Base-by-base conservation (phyloP, 129 eudicot species). In the Kitagawia praeruptora region DNA sequence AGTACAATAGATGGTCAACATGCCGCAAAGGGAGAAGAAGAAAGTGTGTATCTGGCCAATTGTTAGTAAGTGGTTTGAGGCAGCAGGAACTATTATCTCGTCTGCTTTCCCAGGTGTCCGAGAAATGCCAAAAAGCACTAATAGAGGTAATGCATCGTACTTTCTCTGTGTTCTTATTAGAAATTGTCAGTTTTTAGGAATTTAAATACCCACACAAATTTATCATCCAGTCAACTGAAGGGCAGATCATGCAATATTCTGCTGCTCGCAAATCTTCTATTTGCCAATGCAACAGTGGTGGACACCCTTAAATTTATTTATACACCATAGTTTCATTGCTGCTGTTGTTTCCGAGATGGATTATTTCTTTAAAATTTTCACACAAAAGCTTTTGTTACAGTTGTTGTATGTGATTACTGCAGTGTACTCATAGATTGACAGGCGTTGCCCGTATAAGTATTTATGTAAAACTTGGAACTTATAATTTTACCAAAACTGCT, bases 1-100 rank as follows among this genome's bases (percentile, higher is more conserved):
- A 83, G 40, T 89, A 84, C 56, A 76, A 76, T 18, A 87, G 90
- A 81, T 93, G 98, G 96, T 84, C 91, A 40, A 88, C 86, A 10
- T 85, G 85, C 82, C 80, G 93, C 63, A 90, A 83, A 82, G 77
- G 80, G 80, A 89, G 84, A 82, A 84, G 84, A 69, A 87, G 49
- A 83, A 91, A 78, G 78, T 75, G 93, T 81, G 79, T 81, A 4
- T 77, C 72, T 72, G 98, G 96, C 66, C 78, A 79, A 74, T 81
- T 86, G 83, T 49, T 93, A 28, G 88, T 93, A 82, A 84, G 87
- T 71, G 92, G 93, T 40, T 73, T 74, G 76, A 90, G 96, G 86
- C 93, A 84, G 70, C 93, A 90, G 47, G 93, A 93, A 38, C 84
- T 93, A 42, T 75, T 87, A 46, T 83, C 83, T 83, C 93, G 96